Conservation (phyloP, 208 protist genomes). For the Balamuthia mandrillaris region DNA sequence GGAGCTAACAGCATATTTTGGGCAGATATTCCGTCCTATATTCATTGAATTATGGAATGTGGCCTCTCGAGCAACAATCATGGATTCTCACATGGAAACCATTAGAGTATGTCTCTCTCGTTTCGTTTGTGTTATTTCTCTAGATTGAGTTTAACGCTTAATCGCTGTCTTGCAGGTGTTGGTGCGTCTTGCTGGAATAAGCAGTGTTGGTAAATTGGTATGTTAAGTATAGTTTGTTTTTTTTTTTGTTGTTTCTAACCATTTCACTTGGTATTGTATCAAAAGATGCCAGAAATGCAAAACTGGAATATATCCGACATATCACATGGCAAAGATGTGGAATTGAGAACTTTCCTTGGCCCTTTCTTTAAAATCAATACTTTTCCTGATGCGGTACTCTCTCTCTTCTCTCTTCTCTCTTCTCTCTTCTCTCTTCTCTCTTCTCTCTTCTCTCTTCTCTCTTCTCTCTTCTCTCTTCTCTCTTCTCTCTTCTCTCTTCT, state of each 20-base stretch:
- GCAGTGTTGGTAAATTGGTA: background rate
- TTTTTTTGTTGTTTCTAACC: background rate
- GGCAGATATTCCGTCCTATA: background rate
- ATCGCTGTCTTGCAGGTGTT: background rate
- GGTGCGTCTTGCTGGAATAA: background rate
- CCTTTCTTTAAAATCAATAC: slow-evolving; percentile 20
- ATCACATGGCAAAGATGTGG: background rate
- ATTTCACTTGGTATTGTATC: background rate
- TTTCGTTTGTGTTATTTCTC: no score
- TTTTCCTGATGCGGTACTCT: slow-evolving; percentile 22
- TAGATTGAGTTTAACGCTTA: no score
- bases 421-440: no score
- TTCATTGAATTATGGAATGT: background rate
- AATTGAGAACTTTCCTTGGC: background rate
- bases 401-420: no score
- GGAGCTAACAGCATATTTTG: no score
- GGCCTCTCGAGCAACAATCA: background rate
- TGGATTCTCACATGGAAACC: no score
- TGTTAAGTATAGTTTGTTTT: background rate
- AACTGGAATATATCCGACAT: background rate
- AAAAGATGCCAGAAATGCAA: background rate
- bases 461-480: no score
- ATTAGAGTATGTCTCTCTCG: no score
- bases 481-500: no score
- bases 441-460: no score